Base-by-base conservation (phyloP, 148 eudicot genomes). In the Cornus florida region DNA sequence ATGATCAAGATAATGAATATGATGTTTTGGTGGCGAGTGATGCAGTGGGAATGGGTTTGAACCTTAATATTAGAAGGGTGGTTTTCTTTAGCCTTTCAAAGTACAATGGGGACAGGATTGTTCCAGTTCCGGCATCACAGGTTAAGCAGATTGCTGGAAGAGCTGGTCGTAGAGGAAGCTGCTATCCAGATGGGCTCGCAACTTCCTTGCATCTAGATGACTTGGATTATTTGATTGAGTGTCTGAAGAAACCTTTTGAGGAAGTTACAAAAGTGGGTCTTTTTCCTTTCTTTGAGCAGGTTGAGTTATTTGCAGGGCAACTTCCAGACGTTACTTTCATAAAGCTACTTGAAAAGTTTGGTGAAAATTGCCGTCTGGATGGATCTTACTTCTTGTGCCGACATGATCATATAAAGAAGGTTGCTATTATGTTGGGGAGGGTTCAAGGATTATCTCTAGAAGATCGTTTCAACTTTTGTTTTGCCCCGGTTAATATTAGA, bases 11-110 rank as follows among this genome's bases (percentile, higher is more conserved):
- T 77, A 93, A 91, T 72, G 93, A 93, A 74, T 93, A 67, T 78
- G 98, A 96, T 79, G 88, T 96, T 35, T 89, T 96, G 88, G 99
- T 96, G 78, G 99, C 99, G 5, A 96, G 99, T 89, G 99, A 96
- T 91, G 99, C 99, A 73, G 97, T 96, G 70, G 99, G 99, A 77
- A 96, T 96, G 99, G 99, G 99, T 33, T 91, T 96, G 83, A 96
- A 96, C 83, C 90, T 96, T 48, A 93, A 93, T 77, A 96, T 96
- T 48, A 85, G 94, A 80, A 90, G 99, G 83, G 87, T 93, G 69
- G 86, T 96, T 20, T 96, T 96, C 66, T 83, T 89, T 79, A 84
- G 56, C 70, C 97, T 96, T 75, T 88, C 97, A 6, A 96, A 96
- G 82, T 96, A 96, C 80, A 93, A 96, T 73, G 99, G 99, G 56